Percentiles rank a stretch among this genome's conserved stretches.
phyloP scores from a whole-genome alignment of 2,329 filamentous ascomycete genomes.

The Hymenotorrendiella dingleyae region DNA sequence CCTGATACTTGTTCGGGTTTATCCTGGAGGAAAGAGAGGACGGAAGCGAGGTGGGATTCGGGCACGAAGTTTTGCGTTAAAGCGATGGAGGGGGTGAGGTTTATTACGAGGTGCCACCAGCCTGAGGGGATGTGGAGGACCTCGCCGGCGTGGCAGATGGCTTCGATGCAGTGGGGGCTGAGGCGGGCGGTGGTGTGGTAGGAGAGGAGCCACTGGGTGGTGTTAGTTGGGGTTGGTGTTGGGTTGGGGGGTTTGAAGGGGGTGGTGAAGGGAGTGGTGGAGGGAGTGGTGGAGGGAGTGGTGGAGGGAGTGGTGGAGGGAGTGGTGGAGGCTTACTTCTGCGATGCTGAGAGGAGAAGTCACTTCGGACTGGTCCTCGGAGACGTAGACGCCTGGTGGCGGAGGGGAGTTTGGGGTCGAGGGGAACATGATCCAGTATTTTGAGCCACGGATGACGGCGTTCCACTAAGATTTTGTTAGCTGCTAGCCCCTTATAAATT shows the following conservation, averaged over 20 bases:
- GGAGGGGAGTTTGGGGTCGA: conserved; percentile 43
- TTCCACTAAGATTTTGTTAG: too few relatives aligned
- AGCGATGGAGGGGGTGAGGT: conserved; percentile 77
- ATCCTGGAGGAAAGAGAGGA: conserved; percentile 73
- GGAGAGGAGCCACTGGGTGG: conserved; percentile 84
- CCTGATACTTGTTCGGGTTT: conserved; percentile 83
- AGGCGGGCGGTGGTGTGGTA: conserved; percentile 80
- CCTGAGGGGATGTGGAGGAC: conserved; percentile 88
- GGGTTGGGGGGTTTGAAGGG: too few relatives aligned
- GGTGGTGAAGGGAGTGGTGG: conserved; percentile 63
- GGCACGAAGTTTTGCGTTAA: conserved; percentile 96
- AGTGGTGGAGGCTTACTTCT: conserved; percentile 92
- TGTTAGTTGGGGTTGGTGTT: too few relatives aligned
- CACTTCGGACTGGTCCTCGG: conserved; percentile 83
- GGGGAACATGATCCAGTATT: conserved; percentile 99
- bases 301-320: conserved; percentile 69
- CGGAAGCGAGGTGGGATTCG: conserved; percentile 60
- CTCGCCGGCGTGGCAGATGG: conserved; percentile 77
- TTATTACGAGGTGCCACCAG: conserved; percentile 96
- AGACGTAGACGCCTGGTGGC: conserved; percentile 87
- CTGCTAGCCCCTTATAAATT: too few relatives aligned
- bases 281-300: conserved; percentile 81
- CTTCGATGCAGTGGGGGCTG: conserved; percentile 74
- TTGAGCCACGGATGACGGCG: conserved; percentile 79
- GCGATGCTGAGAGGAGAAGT: conserved; percentile 91